phyloP scores from a whole-genome alignment of 148 eudicot species.

The Silene latifolia region DNA sequence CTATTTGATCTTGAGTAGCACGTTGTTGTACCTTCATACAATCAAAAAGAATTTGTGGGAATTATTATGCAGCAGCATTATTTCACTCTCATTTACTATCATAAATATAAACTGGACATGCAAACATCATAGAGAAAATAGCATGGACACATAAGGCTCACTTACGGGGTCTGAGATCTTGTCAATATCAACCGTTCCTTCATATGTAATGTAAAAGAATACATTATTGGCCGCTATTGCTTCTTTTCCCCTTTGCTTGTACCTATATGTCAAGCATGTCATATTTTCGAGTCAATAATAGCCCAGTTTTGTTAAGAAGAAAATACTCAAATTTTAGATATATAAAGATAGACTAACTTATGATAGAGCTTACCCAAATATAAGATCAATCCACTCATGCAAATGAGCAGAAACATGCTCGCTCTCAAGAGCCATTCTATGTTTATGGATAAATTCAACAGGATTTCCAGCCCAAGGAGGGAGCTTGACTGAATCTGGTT shows the following conservation, averaged over 20 bases:
- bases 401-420: constrained; percentile 96
- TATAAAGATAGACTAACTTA: background rate
- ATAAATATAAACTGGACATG: background rate
- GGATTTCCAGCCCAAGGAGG: constrained; percentile 96
- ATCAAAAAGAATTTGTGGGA: constrained; percentile 11
- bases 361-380: constrained; percentile 70
- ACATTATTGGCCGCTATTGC: constrained; percentile 87
- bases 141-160: constrained; percentile 18
- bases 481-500: constrained; percentile 69
- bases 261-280: constrained; percentile 42
- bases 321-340: background rate
- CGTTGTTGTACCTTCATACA: constrained; percentile 73
- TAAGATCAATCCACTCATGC: constrained; percentile 99
- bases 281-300: constrained; percentile 9
- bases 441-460: constrained; percentile 87
- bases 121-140: constrained; percentile 4
- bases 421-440: constrained; percentile 96
- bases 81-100: background rate
- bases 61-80: constrained; percentile 2
- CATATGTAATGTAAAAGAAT: constrained; percentile 92
- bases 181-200: constrained; percentile 88
- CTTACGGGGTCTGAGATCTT: constrained; percentile 89
- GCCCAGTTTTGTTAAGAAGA: background rate
- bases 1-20: constrained; percentile 97
- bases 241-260: constrained; percentile 95